Evolutionary conservation across 192 early-diverging fungal genomes (phyloP).

Genomic region (Entophlyctis luteolus): DNA sequence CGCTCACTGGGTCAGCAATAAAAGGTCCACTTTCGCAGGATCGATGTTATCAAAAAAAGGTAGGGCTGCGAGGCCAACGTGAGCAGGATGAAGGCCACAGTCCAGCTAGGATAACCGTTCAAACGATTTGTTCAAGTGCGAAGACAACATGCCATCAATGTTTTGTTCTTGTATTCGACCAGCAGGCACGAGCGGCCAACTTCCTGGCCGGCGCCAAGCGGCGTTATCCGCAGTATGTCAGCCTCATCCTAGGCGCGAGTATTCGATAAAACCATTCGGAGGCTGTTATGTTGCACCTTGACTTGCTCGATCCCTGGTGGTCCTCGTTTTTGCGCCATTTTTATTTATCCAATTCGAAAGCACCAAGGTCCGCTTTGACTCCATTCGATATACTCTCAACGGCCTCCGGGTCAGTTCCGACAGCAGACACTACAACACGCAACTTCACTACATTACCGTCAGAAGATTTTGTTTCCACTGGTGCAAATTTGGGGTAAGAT

Average conservation of each 20-base stretch:
- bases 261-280: background rate
- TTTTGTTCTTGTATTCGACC: conserved; percentile 93
- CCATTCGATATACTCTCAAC: conserved; percentile 29
- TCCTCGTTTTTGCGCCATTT: no score
- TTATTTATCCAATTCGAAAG: no score
- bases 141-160: conserved; percentile 63
- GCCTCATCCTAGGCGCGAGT: conserved; percentile 44
- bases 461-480: background rate
- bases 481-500: conserved; percentile 52
- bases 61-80: conserved; percentile 81
- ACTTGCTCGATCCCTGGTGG: no score
- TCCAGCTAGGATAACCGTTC: conserved; percentile 64
- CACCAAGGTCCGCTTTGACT: conserved; percentile 14
- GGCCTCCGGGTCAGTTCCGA: conserved; percentile 40
- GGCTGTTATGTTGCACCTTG: no score
- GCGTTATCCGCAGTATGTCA: conserved; percentile 85
- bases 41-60: conserved; percentile 96
- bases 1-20: conserved; percentile 85
- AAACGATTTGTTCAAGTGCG: background rate
- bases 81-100: conserved; percentile 92
- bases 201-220: conserved; percentile 95
- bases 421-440: conserved; percentile 52
- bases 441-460: conserved; percentile 4
- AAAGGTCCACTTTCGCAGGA: conserved; percentile 78
- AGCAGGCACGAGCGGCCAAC: conserved; percentile 92